Evolutionary conservation across 164 flowering plant species (phyloP).

Genomic region (Euptelea pleiosperma): DNA sequence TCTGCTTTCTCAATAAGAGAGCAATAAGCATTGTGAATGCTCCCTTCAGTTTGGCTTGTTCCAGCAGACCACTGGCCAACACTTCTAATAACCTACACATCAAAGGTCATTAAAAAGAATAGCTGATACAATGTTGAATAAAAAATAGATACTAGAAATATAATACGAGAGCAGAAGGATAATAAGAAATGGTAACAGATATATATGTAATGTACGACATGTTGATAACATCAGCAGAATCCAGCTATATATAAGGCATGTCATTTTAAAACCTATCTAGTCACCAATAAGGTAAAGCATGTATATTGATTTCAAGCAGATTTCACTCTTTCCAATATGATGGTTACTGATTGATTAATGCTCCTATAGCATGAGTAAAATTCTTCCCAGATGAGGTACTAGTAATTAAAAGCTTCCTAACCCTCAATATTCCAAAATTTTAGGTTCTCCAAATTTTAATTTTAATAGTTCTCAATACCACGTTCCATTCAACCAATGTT

Average conservation of each 20-base stretch:
- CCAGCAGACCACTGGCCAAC: conserved; percentile 99
- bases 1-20: conserved; percentile 94
- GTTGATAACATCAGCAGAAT: background rate
- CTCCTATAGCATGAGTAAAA: too few species aligned
- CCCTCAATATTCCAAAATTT: too few species aligned
- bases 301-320: background rate
- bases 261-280: background rate
- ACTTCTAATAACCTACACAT: conserved; percentile 75
- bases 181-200: background rate
- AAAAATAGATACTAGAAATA: background rate
- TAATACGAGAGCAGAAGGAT: background rate
- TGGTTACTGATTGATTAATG: too few species aligned
- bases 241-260: background rate
- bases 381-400: too few species aligned
- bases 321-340: too few species aligned
- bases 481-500: too few species aligned
- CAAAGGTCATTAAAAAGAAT: background rate
- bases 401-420: too few species aligned
- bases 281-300: background rate
- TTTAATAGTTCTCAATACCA: too few species aligned
- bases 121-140: background rate
- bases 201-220: background rate
- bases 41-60: conserved; percentile 90
- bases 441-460: too few species aligned
- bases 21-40: conserved; percentile 94